Percentiles rank a stretch among this genome's conserved stretches.
Conservation (phyloP, 768 basidiomycete species). For the Botryobasidium botryosum region DNA sequence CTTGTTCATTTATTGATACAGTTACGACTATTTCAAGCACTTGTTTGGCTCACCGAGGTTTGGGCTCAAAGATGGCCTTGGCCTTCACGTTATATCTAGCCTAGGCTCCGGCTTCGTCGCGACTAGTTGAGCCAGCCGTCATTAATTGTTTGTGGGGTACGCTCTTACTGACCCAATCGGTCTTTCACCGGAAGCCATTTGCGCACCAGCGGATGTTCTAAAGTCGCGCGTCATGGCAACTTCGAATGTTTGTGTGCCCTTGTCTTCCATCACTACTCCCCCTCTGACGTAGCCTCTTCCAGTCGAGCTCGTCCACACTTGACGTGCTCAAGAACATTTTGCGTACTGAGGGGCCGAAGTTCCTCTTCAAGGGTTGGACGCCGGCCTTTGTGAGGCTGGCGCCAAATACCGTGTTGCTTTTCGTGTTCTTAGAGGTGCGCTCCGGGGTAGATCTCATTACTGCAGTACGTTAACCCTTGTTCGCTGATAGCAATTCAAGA, state of each 20-base stretch:
- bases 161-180: too few relatives aligned
- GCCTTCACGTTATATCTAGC: conserved; percentile 9
- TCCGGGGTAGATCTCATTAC: background rate
- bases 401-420: conserved; percentile 11
- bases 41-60: background rate
- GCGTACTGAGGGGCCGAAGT: conserved; percentile 6
- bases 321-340: conserved; percentile 5
- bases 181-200: conserved; percentile 5
- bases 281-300: conserved; percentile 3
- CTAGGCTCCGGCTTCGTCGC: conserved; percentile 8
- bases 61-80: conserved; percentile 8
- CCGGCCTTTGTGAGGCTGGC: conserved; percentile 11
- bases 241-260: conserved; percentile 3
- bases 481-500: conserved; percentile 1
- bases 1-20: background rate
- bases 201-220: conserved; percentile 11
- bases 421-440: conserved; percentile 12
- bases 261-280: background rate
- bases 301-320: too few relatives aligned
- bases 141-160: background rate
- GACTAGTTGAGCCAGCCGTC: conserved; percentile 3
- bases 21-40: conserved; percentile 1
- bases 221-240: conserved; percentile 11
- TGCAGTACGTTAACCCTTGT: background rate
- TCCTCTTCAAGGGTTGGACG: conserved; percentile 12